A percentile compares a stretch with the other conserved stretches of the same genome.
These are phyloP conservation scores for Linnemannia zychae DNA, from an alignment of 192 early-diverging fungal species.

Conservation along the genomic window DNA sequence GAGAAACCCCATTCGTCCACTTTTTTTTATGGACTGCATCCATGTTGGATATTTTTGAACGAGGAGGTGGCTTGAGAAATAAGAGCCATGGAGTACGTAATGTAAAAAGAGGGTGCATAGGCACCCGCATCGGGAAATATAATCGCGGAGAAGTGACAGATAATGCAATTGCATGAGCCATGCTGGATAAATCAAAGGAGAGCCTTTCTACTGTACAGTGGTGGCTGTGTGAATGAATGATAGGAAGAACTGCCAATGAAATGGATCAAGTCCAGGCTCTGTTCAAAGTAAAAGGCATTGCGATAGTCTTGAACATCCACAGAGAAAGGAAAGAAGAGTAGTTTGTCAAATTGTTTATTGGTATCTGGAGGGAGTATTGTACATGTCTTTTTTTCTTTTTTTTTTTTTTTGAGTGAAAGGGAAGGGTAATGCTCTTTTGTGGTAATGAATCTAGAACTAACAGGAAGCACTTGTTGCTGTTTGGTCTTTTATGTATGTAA, in stretches of 20 bases:
- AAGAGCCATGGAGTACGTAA: no score
- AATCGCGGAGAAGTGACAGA: no score
- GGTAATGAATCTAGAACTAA: not conserved
- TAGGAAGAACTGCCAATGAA: not conserved
- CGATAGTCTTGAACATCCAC: no score
- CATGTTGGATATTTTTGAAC: no score
- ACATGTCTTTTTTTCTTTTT: not conserved
- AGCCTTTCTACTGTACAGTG: not conserved
- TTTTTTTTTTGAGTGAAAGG: not conserved
- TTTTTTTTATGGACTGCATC: no score
- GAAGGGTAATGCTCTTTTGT: not conserved
- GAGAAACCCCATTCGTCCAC: no score
- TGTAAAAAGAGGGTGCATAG: no score
- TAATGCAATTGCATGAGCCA: not conserved
- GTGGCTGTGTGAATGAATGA: not conserved
- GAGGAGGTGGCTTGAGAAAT: no score
- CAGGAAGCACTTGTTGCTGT: conserved; percentile 2
- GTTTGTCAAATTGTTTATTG: not conserved
- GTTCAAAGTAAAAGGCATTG: no score
- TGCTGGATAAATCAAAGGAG: not conserved
- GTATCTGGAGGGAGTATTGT: not conserved
- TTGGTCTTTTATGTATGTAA: not conserved
- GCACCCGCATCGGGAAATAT: no score
- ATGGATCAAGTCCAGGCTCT: not conserved
- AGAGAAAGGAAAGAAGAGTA: not conserved